Conservation (phyloP, 108 stramenopile species). For the Cyclotella choctawhatcheeana region DNA sequence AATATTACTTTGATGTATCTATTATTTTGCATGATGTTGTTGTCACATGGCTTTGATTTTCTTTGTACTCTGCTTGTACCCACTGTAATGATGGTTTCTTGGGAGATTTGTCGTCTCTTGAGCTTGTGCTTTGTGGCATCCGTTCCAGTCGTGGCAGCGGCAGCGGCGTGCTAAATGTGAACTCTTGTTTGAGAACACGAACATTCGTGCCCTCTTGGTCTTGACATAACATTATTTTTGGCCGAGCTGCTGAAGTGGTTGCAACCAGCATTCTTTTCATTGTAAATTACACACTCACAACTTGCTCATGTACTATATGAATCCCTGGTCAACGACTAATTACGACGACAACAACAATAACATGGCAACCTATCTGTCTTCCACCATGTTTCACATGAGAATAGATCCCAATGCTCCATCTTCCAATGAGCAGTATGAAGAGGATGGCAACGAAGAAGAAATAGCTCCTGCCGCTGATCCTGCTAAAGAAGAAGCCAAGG, state of each 20-base stretch:
- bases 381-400: conserved; percentile 13
- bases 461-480: not conserved
- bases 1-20: too few species aligned
- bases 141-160: too few species aligned
- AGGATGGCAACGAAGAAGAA: not conserved
- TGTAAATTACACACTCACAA: too few species aligned
- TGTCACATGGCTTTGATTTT: too few species aligned
- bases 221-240: too few species aligned
- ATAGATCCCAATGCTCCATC: conserved; percentile 16
- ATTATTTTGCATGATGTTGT: too few species aligned
- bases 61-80: too few species aligned
- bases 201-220: too few species aligned
- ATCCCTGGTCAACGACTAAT: not conserved
- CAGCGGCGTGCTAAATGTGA: not conserved
- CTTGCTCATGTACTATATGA: not conserved
- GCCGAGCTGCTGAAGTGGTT: not conserved
- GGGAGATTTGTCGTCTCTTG: too few species aligned
- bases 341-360: conserved; percentile 2
- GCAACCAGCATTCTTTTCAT: too few species aligned
- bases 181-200: not conserved
- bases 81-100: too few species aligned
- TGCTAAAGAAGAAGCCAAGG: not conserved
- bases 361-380: conserved; percentile 15
- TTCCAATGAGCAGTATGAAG: not conserved
- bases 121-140: too few species aligned